Conservation (phyloP, 208 protist genomes). For the Acanthamoeba sp. region DNA sequence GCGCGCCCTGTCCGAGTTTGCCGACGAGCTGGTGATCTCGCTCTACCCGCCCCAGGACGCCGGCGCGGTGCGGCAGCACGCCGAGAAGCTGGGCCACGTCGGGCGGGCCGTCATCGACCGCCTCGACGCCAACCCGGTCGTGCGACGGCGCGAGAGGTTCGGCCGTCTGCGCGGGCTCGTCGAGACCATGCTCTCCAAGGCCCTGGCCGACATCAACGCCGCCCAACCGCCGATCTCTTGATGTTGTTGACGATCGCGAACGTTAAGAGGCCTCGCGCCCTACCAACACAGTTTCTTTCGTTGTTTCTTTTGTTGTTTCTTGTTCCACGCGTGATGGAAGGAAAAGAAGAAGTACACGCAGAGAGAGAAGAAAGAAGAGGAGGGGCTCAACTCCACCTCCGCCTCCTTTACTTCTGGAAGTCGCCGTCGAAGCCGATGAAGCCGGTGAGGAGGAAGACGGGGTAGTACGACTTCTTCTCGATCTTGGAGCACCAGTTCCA, state of each 20-base stretch:
- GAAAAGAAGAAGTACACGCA: not conserved
- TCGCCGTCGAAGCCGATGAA: conserved; percentile 98
- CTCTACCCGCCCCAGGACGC: conserved; percentile 49
- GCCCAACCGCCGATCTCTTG: not conserved
- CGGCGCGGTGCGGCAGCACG: not conserved
- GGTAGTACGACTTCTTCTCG: conserved; percentile 97
- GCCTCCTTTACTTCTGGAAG: conserved; percentile 73
- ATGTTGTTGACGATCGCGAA: not conserved
- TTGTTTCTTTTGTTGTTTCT: too few relatives aligned
- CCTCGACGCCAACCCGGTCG: conserved; percentile 27
- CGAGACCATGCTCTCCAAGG: conserved; percentile 23
- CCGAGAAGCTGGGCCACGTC: not conserved
- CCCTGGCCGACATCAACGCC: not conserved
- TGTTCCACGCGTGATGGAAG: not conserved
- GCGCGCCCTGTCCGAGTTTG: conserved; percentile 30
- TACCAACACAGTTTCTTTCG: too few relatives aligned
- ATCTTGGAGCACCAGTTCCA: conserved; percentile 98
- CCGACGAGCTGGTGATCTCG: conserved; percentile 51
- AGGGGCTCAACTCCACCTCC: too few relatives aligned
- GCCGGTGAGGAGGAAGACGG: conserved; percentile 96
- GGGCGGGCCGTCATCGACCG: not conserved
- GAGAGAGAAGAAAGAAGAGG: not conserved
- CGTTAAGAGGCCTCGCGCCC: not conserved
- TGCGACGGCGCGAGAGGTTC: not conserved
- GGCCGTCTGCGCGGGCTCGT: conserved; percentile 6